Conservation (phyloP, 228 moss, liverwort and hornwort species). For the Sphagnum fallax region DNA sequence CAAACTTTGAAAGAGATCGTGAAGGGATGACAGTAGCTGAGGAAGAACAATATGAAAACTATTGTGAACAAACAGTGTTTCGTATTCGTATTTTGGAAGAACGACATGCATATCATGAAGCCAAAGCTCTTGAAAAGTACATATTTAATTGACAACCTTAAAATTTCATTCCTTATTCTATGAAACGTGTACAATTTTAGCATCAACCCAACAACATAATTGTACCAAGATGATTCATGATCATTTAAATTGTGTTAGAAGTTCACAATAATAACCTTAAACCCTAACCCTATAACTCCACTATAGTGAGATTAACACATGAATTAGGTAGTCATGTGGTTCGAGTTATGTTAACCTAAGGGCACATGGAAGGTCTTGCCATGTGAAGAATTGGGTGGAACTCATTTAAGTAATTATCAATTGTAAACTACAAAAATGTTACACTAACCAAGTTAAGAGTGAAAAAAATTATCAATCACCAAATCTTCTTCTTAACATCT, state of each 20-base stretch:
- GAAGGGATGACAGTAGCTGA: constrained; percentile 64
- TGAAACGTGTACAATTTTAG: background rate
- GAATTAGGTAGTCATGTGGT: too few species aligned
- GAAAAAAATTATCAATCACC: too few species aligned
- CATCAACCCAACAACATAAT: background rate
- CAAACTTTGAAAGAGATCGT: constrained; percentile 68
- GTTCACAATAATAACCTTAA: background rate
- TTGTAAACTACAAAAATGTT: too few species aligned
- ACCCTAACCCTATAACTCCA: background rate
- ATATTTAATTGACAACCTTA: background rate
- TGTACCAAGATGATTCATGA: background rate
- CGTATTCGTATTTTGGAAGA: constrained; percentile 66
- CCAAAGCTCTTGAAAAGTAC: constrained; percentile 45
- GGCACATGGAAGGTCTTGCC: too few species aligned
- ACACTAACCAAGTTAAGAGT: too few species aligned
- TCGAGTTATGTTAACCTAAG: too few species aligned
- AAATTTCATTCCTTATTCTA: background rate
- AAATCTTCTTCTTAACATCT: background rate
- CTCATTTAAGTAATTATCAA: too few species aligned
- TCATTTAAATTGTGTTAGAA: background rate
- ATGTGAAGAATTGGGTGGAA: too few species aligned
- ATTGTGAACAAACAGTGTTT: constrained; percentile 36
- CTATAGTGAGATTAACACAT: too few species aligned
- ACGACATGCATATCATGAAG: constrained; percentile 60
- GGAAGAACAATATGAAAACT: constrained; percentile 64